Percentiles rank a stretch among this genome's conserved stretches.
Conservation (phyloP, 148 eudicot genomes). For the Silene conica region DNA sequence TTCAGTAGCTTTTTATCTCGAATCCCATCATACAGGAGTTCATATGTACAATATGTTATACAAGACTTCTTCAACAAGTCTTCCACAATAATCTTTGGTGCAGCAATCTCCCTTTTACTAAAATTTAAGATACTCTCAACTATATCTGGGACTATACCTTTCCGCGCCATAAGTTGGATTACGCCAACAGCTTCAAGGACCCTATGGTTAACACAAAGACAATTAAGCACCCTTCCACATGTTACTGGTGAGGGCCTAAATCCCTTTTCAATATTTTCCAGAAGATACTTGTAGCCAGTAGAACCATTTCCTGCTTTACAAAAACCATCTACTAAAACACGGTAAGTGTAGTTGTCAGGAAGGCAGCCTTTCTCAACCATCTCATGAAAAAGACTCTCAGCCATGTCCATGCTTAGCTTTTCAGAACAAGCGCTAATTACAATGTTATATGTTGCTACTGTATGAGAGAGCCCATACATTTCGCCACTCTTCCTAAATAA, state of each 20-base stretch:
- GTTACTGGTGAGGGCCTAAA: constrained; percentile 61
- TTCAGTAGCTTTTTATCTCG: constrained; percentile 65
- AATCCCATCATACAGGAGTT: constrained; percentile 73
- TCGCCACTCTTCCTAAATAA: constrained; percentile 52
- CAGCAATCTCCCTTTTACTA: constrained; percentile 78
- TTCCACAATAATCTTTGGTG: constrained; percentile 93
- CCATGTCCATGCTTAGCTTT: constrained; percentile 60
- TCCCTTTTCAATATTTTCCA: constrained; percentile 50
- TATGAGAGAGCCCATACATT: constrained; percentile 44
- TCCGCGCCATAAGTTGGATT: constrained; percentile 64
- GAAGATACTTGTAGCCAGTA: constrained; percentile 58
- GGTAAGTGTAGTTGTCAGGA: constrained; percentile 69
- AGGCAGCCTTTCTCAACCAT: constrained; percentile 51
- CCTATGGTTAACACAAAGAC: constrained; percentile 70
- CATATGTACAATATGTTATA: constrained; percentile 84
- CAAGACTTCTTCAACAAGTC: constrained; percentile 76
- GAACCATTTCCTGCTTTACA: constrained; percentile 68
- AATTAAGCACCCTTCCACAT: constrained; percentile 83
- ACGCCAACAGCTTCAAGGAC: constrained; percentile 67
- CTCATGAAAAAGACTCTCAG: constrained; percentile 55
- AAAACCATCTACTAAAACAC: constrained; percentile 79
- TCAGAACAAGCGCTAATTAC: constrained; percentile 65
- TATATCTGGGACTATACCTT: constrained; percentile 76
- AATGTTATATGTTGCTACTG: constrained; percentile 74
- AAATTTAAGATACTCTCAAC: constrained; percentile 67